A percentile compares a stretch with the other conserved stretches of the same genome.
Evolutionary conservation across 257 asterid species (phyloP).

Genomic region (Solanum pimpinellifolium): DNA sequence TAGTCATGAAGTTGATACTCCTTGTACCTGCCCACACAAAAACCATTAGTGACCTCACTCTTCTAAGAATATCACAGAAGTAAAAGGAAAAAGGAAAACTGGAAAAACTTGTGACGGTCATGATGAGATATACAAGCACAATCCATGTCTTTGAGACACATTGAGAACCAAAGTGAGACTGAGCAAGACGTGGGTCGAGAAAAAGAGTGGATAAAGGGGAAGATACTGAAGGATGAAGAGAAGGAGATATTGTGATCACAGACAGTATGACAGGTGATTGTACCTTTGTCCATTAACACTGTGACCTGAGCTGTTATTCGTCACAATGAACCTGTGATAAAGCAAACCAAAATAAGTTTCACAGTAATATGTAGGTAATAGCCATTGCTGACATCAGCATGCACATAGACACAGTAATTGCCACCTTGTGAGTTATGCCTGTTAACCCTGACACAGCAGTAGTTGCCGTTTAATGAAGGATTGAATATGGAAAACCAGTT

Average conservation of each 20-base stretch:
- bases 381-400: neutral
- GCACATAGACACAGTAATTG: neutral
- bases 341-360: neutral
- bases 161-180: neutral
- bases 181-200: neutral
- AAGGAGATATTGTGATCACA: neutral
- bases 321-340: slow-evolving; percentile 65
- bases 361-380: neutral
- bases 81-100: neutral
- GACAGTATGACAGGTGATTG: neutral
- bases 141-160: neutral
- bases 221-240: neutral
- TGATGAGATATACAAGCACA: neutral
- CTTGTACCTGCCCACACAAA: slow-evolving; percentile 45
- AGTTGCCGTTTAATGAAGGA: neutral
- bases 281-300: slow-evolving; percentile 66
- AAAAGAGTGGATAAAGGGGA: neutral
- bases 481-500: neutral
- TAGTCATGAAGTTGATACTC: slow-evolving; percentile 92
- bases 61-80: neutral
- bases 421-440: neutral
- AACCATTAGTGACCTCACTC: neutral
- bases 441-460: neutral
- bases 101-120: neutral
- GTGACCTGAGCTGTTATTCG: slow-evolving; percentile 87